Conservation (phyloP, 2,329 filamentous ascomycete genomes). For the Cladosporium sp. region DNA sequence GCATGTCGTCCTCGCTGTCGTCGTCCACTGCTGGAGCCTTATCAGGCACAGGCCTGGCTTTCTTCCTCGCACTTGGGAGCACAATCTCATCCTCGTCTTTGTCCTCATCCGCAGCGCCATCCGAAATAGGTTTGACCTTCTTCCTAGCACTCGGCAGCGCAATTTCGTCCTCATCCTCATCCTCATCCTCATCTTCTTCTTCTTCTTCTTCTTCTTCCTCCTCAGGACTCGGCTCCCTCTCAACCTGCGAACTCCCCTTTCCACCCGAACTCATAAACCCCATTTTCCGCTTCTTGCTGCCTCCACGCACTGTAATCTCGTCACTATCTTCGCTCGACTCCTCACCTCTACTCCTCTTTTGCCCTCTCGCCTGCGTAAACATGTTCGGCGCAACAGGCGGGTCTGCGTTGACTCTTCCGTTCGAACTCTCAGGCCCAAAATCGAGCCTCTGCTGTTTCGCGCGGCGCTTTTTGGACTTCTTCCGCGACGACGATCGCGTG, state of each 20-base stretch:
- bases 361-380: slow-evolving; percentile 22
- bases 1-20: slow-evolving; percentile 26
- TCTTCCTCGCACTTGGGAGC: neutral
- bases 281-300: neutral
- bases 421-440: slow-evolving; percentile 17
- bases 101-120: no score
- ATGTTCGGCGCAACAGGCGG: slow-evolving; percentile 13
- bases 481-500: neutral
- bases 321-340: slow-evolving; percentile 19
- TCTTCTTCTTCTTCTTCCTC: slow-evolving; percentile 3
- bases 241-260: slow-evolving; percentile 12
- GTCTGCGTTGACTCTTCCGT: slow-evolving; percentile 6
- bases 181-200: slow-evolving; percentile 11
- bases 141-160: slow-evolving; percentile 14
- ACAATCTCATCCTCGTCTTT: slow-evolving; percentile 10
- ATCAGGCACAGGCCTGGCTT: slow-evolving; percentile 1
- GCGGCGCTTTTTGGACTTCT: slow-evolving; percentile 16
- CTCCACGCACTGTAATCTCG: slow-evolving; percentile 13
- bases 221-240: slow-evolving; percentile 1
- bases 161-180: slow-evolving; percentile 12
- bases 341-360: slow-evolving; percentile 6
- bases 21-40: slow-evolving; percentile 15
- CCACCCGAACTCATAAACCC: slow-evolving; percentile 7
- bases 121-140: neutral
- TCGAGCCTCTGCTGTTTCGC: slow-evolving; percentile 29